Conservation (phyloP, 129 eudicot genomes). For the Silybum marianum region DNA sequence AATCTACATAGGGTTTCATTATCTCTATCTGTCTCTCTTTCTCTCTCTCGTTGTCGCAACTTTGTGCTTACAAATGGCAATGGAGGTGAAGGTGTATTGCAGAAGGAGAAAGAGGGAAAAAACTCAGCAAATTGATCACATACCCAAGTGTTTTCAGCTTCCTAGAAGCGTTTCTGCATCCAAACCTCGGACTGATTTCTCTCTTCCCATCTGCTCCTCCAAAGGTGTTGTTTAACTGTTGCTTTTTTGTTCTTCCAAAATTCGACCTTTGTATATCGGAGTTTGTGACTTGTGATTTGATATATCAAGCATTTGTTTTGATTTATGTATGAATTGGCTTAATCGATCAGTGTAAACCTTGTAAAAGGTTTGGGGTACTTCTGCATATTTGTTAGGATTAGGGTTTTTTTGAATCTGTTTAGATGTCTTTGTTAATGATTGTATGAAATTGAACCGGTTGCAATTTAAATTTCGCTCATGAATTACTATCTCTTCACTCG, state of each 20-base stretch:
- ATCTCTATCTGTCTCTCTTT: background rate
- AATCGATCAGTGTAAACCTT: constrained; percentile 8
- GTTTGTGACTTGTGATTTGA: constrained; percentile 18
- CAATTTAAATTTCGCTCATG: background rate
- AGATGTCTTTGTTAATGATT: background rate
- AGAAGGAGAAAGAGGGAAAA: constrained; percentile 20
- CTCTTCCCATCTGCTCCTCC: constrained; percentile 29
- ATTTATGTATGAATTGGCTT: constrained; percentile 13
- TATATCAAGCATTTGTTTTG: constrained; percentile 24
- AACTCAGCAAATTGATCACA: constrained; percentile 35
- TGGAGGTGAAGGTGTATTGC: constrained; percentile 37
- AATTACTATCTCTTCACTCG: background rate
- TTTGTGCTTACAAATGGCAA: constrained; percentile 24
- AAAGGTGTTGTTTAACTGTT: constrained; percentile 27
- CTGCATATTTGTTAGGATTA: constrained; percentile 18
- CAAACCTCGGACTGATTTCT: constrained; percentile 39
- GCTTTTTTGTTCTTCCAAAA: background rate
- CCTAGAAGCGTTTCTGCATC: constrained; percentile 37
- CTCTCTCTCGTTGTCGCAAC: constrained; percentile 18
- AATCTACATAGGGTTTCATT: constrained; percentile 21
- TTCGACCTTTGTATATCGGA: background rate
- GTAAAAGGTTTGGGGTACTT: constrained; percentile 7
- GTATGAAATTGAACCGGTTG: constrained; percentile 4
- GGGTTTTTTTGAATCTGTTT: background rate
- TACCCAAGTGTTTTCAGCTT: constrained; percentile 43